phyloP scores from a whole-genome alignment of 352 stramenopile genomes.

The Pythium plurisporium region DNA sequence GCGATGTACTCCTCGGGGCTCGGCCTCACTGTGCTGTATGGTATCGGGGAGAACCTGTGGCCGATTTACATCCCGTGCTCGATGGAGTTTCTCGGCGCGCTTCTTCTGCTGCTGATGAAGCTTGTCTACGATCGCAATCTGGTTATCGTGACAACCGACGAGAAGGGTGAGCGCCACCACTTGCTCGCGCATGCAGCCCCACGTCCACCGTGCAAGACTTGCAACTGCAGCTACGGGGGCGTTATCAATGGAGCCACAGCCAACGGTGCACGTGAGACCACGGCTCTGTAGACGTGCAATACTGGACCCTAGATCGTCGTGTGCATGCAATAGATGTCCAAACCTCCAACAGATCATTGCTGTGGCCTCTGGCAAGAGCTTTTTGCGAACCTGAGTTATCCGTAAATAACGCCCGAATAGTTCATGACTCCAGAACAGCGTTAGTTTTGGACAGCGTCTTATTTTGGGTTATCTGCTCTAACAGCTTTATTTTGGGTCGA shows the following conservation, averaged over 20 bases:
- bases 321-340: neutral
- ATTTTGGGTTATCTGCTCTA: neutral
- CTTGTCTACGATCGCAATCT: conserved; percentile 30
- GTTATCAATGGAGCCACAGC: neutral
- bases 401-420: too few relatives aligned
- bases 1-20: conserved; percentile 41
- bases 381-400: neutral
- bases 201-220: conserved; percentile 4
- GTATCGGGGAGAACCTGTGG: conserved; percentile 42
- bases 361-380: too few relatives aligned
- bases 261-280: neutral
- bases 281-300: neutral
- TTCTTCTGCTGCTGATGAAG: conserved; percentile 45
- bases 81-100: conserved; percentile 36
- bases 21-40: conserved; percentile 40
- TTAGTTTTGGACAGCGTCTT: too few relatives aligned
- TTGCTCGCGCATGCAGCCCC: neutral
- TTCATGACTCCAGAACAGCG: too few relatives aligned
- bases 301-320: neutral
- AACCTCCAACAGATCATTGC: neutral
- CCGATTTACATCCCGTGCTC: conserved; percentile 55
- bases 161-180: conserved; percentile 10
- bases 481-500: conserved; percentile 16
- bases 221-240: conserved; percentile 12
- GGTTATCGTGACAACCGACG: conserved; percentile 10